Evolutionary conservation across 768 basidiomycete species (phyloP).

Genomic region (Mycena olivaceomarginata): DNA sequence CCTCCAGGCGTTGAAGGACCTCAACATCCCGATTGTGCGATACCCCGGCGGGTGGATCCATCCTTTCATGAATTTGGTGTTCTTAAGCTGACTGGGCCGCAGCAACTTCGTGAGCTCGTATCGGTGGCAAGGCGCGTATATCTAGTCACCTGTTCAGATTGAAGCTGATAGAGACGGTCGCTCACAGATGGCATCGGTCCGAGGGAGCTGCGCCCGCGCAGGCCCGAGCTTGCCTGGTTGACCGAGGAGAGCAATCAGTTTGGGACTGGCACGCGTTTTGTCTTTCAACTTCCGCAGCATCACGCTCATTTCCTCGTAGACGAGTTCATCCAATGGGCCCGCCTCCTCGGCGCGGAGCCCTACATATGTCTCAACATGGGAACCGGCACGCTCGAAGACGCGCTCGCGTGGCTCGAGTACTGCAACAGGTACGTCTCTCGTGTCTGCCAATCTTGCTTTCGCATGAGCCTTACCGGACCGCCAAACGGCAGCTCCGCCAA

Average conservation of each 20-base stretch:
- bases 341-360: slow-evolving; percentile 70
- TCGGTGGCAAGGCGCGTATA: slow-evolving; percentile 66
- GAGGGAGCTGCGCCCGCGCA: slow-evolving; percentile 65
- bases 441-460: not conserved
- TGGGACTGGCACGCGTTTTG: slow-evolving; percentile 64
- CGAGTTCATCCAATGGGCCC: slow-evolving; percentile 75
- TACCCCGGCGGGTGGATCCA: slow-evolving; percentile 70
- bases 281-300: not conserved
- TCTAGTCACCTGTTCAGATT: not conserved
- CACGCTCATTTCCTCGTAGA: slow-evolving; percentile 46
- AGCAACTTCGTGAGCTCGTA: slow-evolving; percentile 75
- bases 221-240: slow-evolving; percentile 78
- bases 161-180: not conserved
- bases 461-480: slow-evolving; percentile 21
- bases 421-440: slow-evolving; percentile 67
- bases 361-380: slow-evolving; percentile 81
- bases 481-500: slow-evolving; percentile 54
- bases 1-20: slow-evolving; percentile 63
- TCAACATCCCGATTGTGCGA: slow-evolving; percentile 69
- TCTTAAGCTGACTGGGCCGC: not conserved
- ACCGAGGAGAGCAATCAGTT: slow-evolving; percentile 78
- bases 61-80: not conserved
- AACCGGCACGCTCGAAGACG: slow-evolving; percentile 76
- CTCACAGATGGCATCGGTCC: slow-evolving; percentile 72
- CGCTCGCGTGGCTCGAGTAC: slow-evolving; percentile 78